phyloP scores from a whole-genome alignment of 192 early-diverging fungal species.

The Geranomyces michiganensis region DNA sequence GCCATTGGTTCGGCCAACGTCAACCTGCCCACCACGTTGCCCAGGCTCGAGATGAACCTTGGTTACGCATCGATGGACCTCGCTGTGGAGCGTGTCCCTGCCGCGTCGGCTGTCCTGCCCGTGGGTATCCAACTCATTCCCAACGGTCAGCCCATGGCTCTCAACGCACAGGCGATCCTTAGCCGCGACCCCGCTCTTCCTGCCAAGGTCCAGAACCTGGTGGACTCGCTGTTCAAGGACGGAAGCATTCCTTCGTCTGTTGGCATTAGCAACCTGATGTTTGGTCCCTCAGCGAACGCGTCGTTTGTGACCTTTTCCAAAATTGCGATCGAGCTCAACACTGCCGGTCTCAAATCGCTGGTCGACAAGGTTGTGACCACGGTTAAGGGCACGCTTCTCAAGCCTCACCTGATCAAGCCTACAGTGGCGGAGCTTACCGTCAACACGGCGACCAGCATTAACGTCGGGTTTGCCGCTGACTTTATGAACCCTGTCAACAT shows the following conservation, averaged over 20 bases:
- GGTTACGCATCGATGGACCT: constrained; percentile 36
- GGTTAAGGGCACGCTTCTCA: constrained; percentile 19
- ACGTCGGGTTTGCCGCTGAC: constrained; percentile 18
- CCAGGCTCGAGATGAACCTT: constrained; percentile 28
- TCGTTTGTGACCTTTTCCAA: constrained; percentile 49
- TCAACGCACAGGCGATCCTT: constrained; percentile 36
- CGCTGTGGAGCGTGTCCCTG: constrained; percentile 24
- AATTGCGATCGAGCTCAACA: constrained; percentile 35
- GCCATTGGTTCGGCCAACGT: constrained; percentile 31
- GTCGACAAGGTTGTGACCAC: background rate
- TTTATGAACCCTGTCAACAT: constrained; percentile 40
- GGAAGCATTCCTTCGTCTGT: constrained; percentile 30
- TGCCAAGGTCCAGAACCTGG: constrained; percentile 36
- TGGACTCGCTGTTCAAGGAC: constrained; percentile 28
- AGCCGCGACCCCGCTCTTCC: constrained; percentile 24
- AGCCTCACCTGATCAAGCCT: constrained; percentile 30
- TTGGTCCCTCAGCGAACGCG: constrained; percentile 36
- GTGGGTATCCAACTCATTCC: constrained; percentile 23
- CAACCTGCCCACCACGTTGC: constrained; percentile 23
- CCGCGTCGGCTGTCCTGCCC: constrained; percentile 30
- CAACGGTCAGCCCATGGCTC: background rate
- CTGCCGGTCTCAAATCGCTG: constrained; percentile 30
- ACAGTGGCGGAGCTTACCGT: constrained; percentile 27
- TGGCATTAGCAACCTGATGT: constrained; percentile 44
- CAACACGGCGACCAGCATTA: constrained; percentile 16